Percentiles rank a stretch among this genome's conserved stretches.
Conservation (phyloP, 129 eudicot species). For the Helianthus tuberosus region DNA sequence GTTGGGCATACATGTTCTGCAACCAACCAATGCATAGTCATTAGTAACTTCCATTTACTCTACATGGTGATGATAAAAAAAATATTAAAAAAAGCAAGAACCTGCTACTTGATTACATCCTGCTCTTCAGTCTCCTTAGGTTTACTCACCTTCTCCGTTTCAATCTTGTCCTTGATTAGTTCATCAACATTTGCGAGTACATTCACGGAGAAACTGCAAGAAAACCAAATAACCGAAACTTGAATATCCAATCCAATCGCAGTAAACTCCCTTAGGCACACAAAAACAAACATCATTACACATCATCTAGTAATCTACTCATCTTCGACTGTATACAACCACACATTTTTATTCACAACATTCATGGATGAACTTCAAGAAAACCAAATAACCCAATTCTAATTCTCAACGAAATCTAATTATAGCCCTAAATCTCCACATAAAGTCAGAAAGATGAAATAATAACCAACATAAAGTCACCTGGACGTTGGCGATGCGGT, state of each 20-base stretch:
- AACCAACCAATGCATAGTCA: constrained; percentile 19
- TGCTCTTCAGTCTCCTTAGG: constrained; percentile 86
- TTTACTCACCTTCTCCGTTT: constrained; percentile 66
- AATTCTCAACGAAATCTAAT: too few relatives aligned
- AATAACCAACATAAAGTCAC: too few relatives aligned
- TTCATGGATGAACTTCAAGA: too few relatives aligned
- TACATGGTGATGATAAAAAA: background rate
- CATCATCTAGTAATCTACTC: too few relatives aligned
- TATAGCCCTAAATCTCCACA: too few relatives aligned
- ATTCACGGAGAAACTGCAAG: constrained; percentile 80
- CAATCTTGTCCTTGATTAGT: constrained; percentile 73
- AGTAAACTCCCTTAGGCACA: too few relatives aligned
- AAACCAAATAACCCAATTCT: too few relatives aligned
- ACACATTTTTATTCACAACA: too few relatives aligned
- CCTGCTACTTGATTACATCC: constrained; percentile 79
- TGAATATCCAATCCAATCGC: background rate
- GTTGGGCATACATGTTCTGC: constrained; percentile 92
- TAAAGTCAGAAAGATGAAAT: too few relatives aligned
- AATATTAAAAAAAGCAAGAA: constrained; percentile 7
- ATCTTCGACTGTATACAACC: too few relatives aligned
- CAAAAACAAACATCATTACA: too few relatives aligned
- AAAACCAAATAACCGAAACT: background rate
- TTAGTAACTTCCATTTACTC: background rate
- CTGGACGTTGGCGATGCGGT: too few relatives aligned
- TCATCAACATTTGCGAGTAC: constrained; percentile 86